phyloP scores from a whole-genome alignment of 225 moss, liverwort and hornwort species.

The Asterella californica region DNA sequence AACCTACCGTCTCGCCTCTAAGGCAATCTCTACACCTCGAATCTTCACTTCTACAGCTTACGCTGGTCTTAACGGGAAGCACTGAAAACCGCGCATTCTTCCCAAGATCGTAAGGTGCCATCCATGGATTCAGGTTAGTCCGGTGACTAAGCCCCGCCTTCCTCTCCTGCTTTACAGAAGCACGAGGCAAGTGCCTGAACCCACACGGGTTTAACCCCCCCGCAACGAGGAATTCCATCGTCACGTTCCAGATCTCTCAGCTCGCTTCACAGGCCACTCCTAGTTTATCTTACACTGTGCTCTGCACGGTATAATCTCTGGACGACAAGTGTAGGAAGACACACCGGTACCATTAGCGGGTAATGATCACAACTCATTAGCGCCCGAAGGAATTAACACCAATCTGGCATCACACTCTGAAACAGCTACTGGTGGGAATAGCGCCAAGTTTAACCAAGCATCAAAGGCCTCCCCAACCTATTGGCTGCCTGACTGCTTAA shows the following conservation, averaged over 20 bases:
- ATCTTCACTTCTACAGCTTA: neutral
- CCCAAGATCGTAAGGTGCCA: neutral
- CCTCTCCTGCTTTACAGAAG: conserved; percentile 10
- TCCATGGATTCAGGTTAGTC: neutral
- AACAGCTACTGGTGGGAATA: neutral
- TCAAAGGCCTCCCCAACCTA: neutral
- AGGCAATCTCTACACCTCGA: neutral
- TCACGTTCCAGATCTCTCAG: neutral
- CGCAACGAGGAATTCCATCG: conserved; percentile 22
- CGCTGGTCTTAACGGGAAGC: neutral
- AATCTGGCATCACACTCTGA: neutral
- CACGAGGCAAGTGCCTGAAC: conserved; percentile 1
- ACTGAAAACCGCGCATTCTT: neutral
- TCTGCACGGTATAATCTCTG: conserved; percentile 1
- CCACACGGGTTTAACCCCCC: conserved; percentile 19
- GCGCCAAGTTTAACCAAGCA: neutral
- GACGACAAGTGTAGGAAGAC: conserved; percentile 2
- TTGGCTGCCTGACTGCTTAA: neutral
- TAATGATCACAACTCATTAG: conserved; percentile 17
- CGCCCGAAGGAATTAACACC: conserved; percentile 19
- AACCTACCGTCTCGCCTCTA: too few species aligned
- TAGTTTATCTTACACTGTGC: neutral
- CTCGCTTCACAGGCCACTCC: neutral
- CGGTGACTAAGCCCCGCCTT: neutral
- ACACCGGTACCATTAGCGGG: conserved; percentile 4